phyloP scores from a whole-genome alignment of 2,329 filamentous ascomycete species.

The Aspergillus quadrilineatus region DNA sequence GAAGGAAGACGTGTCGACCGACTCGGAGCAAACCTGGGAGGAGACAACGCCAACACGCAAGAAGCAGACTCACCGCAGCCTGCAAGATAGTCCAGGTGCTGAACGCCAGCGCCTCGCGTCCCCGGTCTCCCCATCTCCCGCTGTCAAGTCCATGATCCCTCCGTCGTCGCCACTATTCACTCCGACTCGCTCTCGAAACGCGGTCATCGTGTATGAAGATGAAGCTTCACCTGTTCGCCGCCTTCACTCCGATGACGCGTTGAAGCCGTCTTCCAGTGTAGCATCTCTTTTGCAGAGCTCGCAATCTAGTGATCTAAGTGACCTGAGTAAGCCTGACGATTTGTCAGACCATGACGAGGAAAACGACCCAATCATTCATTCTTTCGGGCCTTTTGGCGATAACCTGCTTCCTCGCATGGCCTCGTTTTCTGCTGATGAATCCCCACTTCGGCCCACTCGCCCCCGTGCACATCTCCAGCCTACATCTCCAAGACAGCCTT shows the following conservation, averaged over 20 bases:
- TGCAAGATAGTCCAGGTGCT: slow-evolving; percentile 51
- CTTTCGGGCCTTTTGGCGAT: slow-evolving; percentile 85
- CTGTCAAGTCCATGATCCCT: slow-evolving; percentile 47
- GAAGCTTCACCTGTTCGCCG: slow-evolving; percentile 56
- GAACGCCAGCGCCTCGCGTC: slow-evolving; percentile 66
- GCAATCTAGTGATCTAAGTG: slow-evolving; percentile 34
- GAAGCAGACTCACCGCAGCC: slow-evolving; percentile 27
- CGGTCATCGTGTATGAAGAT: slow-evolving; percentile 71
- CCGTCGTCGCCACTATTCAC: slow-evolving; percentile 45
- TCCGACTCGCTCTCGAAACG: slow-evolving; percentile 45
- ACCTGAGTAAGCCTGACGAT: slow-evolving; percentile 54
- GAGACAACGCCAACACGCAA: slow-evolving; percentile 45
- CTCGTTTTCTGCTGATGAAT: slow-evolving; percentile 67
- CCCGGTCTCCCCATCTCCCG: slow-evolving; percentile 71
- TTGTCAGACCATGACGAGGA: slow-evolving; percentile 84
- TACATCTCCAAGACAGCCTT: slow-evolving; percentile 36
- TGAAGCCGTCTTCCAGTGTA: slow-evolving; percentile 33
- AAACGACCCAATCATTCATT: slow-evolving; percentile 89
- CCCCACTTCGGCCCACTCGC: slow-evolving; percentile 54
- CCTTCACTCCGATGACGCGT: slow-evolving; percentile 25
- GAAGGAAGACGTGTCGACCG: slow-evolving; percentile 52
- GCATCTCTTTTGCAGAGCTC: slow-evolving; percentile 33
- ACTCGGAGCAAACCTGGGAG: slow-evolving; percentile 72
- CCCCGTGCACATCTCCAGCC: slow-evolving; percentile 30
- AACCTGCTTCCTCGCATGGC: slow-evolving; percentile 81